Conservation (phyloP, 495 filamentous ascomycete genomes). For the Penicillium daleae region DNA sequence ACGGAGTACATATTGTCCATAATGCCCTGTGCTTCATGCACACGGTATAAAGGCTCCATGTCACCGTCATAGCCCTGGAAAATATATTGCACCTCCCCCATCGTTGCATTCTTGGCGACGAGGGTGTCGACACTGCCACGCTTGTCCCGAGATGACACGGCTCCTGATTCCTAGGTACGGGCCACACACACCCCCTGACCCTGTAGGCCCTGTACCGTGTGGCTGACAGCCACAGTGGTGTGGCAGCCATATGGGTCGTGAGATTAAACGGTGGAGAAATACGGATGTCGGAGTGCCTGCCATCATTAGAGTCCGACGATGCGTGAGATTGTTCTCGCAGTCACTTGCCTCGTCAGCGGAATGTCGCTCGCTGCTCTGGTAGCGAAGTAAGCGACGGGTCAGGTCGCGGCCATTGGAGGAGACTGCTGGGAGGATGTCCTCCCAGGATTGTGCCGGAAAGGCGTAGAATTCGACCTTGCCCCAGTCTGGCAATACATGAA, state of each 20-base stretch:
- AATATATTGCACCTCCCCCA: not conserved
- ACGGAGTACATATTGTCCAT: not conserved
- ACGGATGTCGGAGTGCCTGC: conserved; percentile 45
- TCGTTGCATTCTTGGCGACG: conserved; percentile 3
- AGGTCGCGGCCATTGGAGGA: conserved; percentile 57
- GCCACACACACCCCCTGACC: too few relatives aligned
- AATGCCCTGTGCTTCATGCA: not conserved
- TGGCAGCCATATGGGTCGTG: not conserved
- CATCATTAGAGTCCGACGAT: conserved; percentile 20
- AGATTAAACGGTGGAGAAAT: conserved; percentile 36
- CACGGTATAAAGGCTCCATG: not conserved
- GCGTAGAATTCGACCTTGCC: conserved; percentile 65
- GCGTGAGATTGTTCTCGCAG: not conserved
- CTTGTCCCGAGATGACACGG: not conserved
- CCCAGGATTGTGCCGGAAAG: conserved; percentile 57
- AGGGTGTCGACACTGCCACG: not conserved
- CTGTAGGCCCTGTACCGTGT: not conserved
- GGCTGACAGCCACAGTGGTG: conserved; percentile 3
- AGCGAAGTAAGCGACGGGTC: conserved; percentile 57
- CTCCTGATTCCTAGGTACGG: conserved; percentile 1
- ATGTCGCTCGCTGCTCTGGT: conserved; percentile 57
- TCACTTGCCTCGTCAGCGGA: conserved; percentile 53
- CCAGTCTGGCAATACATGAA: conserved; percentile 62
- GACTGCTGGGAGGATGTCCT: conserved; percentile 52
- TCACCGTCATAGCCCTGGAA: not conserved